Evolutionary conservation across 352 stramenopile species (phyloP).

Genomic region (Bremia lactucae): DNA sequence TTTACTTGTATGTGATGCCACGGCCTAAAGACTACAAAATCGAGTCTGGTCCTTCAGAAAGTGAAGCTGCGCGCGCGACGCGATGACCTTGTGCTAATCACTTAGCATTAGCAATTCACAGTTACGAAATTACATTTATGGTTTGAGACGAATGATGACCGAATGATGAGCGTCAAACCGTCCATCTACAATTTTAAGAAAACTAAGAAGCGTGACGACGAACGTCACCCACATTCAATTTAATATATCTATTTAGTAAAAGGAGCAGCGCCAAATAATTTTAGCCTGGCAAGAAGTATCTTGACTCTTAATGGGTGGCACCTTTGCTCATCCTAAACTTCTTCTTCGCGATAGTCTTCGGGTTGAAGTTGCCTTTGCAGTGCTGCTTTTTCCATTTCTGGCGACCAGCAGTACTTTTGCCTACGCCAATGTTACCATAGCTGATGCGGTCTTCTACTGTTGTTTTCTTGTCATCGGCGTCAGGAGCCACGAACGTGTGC

Average conservation of each 20-base stretch:
- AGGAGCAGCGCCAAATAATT: slow-evolving; percentile 14
- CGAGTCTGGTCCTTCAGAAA: slow-evolving; percentile 59
- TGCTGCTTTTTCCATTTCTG: slow-evolving; percentile 90
- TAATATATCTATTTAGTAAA: slow-evolving; percentile 44
- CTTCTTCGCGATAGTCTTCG: slow-evolving; percentile 84
- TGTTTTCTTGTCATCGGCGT: slow-evolving; percentile 40
- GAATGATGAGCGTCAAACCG: slow-evolving; percentile 31
- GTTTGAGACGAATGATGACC: slow-evolving; percentile 40
- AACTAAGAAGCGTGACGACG: too few relatives aligned
- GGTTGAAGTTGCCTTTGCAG: slow-evolving; percentile 89
- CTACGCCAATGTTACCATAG: slow-evolving; percentile 85
- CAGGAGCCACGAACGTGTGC: slow-evolving; percentile 86
- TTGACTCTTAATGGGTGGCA: slow-evolving; percentile 34
- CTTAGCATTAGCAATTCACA: slow-evolving; percentile 63
- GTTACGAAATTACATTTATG: slow-evolving; percentile 59
- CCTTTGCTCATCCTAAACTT: slow-evolving; percentile 66
- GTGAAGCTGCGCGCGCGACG: slow-evolving; percentile 47
- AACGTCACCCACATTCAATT: too few relatives aligned
- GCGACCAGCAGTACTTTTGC: slow-evolving; percentile 88
- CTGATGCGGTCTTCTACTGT: slow-evolving; percentile 75
- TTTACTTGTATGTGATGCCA: too few relatives aligned
- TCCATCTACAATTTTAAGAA: slow-evolving; percentile 33
- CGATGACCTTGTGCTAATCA: too few relatives aligned
- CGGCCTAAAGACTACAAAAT: too few relatives aligned
- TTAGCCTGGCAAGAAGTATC: slow-evolving; percentile 1